Base-by-base conservation (phyloP, 805 yeast genomes). In the Maudiozyma bulderi region DNA sequence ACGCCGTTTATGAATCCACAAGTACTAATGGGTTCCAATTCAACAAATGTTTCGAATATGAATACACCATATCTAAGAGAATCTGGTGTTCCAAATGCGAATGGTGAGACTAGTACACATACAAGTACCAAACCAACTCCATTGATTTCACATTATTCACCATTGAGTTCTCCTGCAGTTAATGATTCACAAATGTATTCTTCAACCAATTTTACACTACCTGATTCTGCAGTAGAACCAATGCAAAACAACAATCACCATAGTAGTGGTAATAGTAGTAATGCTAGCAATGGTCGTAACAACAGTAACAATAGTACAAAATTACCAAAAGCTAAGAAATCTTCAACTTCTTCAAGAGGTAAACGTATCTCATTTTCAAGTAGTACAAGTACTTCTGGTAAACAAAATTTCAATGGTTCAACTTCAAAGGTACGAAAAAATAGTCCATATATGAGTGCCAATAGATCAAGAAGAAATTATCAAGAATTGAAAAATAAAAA, bases 121-220 rank as follows among this genome's bases (percentile, higher is more conserved):
- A 42, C 34, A 6, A 31, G 44, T 31, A 8, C 44, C 2, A 30
- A 9, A 11, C 30, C 39, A 6, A 46, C 48, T 3, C 45, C 48
- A 28, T 45, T 33, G 37, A 32, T 47, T 5, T 34, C 45, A 7
- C 44, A 46, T 39, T 55, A 52, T 40, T 56, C 59, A 29, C 80
- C 89, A 0, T 69, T 83, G 56, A 79, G 88, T 3, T 81, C 86
- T 0, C 89, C 89, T 0, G 51, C 53, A 7, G 28, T 40, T 3
- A 32, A 32, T 26, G 28, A 44, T 15, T 28, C 40, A 13, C 44
- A 42, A 32, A 9, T 14, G 11, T 42, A 42, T 42, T 42, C 44
- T 6, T 35, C 45, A 26, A 28, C 47, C 57, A 55, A 42, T 39
- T 56, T 54, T 52, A 57, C 45, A 30, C 44, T 50, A 43, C 60